Evolutionary conservation across 2,329 filamentous ascomycete species (phyloP).

Genomic region (Thyridium curvatum): DNA sequence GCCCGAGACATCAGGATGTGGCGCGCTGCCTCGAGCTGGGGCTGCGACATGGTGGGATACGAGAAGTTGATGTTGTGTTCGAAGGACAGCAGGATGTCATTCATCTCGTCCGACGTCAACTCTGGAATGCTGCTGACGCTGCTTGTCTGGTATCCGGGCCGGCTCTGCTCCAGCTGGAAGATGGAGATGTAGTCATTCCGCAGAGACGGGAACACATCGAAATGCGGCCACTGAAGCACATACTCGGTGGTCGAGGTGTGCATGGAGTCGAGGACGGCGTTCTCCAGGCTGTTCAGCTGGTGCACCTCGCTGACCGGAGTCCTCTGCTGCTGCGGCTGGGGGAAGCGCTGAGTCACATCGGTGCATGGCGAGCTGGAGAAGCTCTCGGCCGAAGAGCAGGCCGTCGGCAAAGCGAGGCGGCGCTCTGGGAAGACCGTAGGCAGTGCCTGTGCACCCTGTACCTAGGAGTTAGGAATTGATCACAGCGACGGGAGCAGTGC

Average conservation of each 20-base stretch:
- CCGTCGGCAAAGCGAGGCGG: constrained; percentile 1
- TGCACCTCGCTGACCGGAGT: constrained; percentile 14
- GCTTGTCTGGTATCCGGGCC: constrained; percentile 25
- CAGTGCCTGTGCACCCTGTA: constrained; percentile 1
- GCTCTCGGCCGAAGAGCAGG: no score
- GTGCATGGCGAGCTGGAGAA: no score
- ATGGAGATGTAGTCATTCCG: constrained; percentile 35
- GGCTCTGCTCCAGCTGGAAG: constrained; percentile 39
- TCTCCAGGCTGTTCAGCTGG: constrained; percentile 25
- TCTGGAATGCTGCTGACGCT: constrained; percentile 32
- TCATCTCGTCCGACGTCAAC: constrained; percentile 32
- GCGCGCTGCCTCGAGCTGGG: constrained; percentile 26
- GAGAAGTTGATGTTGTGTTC: constrained; percentile 43
- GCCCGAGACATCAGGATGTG: constrained; percentile 23
- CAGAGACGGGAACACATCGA: constrained; percentile 35
- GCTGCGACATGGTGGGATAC: constrained; percentile 42
- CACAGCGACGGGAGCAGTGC: neutral
- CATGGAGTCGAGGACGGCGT: constrained; percentile 41
- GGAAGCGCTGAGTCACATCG: constrained; percentile 1
- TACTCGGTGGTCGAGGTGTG: constrained; percentile 45
- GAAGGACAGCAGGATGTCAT: constrained; percentile 34
- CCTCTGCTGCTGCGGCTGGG: constrained; percentile 9
- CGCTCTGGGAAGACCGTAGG: constrained; percentile 3
- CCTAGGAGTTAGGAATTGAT: neutral
- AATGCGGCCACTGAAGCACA: constrained; percentile 44